These are phyloP conservation scores for Bromus sterilis DNA, from an alignment of 176 grass and related monocot genomes.

Conservation along the genomic window DNA sequence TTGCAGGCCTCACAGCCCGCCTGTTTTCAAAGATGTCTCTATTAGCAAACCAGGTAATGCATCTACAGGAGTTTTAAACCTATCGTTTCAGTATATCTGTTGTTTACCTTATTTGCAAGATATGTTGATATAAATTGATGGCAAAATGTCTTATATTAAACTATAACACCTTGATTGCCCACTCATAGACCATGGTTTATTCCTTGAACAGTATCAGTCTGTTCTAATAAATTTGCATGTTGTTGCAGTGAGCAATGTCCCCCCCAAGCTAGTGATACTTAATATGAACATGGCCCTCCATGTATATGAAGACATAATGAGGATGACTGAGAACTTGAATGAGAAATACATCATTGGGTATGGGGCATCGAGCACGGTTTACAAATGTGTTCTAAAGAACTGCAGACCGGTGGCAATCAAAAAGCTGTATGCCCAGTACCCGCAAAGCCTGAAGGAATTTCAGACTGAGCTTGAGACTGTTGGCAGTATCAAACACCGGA, in stretches of 20 bases:
- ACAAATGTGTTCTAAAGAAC: conserved; percentile 94
- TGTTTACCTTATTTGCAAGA: neutral
- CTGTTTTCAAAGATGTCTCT: conserved; percentile 65
- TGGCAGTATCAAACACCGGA: conserved; percentile 95
- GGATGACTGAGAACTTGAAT: conserved; percentile 95
- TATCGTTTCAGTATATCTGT: neutral
- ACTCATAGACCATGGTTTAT: neutral
- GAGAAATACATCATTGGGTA: conserved; percentile 99
- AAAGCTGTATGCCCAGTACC: conserved; percentile 74
- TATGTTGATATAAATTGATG: neutral
- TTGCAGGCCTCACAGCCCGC: conserved; percentile 61
- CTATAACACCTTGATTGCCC: neutral
- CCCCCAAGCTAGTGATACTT: conserved; percentile 97
- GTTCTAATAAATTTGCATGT: conserved; percentile 8
- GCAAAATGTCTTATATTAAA: neutral
- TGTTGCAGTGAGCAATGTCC: conserved; percentile 54
- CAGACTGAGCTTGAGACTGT: conserved; percentile 91
- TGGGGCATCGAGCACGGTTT: conserved; percentile 95
- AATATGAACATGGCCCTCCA: conserved; percentile 99
- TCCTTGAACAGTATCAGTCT: neutral
- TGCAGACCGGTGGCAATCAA: conserved; percentile 94
- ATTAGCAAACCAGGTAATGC: conserved; percentile 80
- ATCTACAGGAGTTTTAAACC: neutral
- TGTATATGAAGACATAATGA: conserved; percentile 98
- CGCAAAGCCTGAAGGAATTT: conserved; percentile 81